A percentile compares a stretch with the other conserved stretches of the same genome.
Conservation (phyloP, 495 filamentous ascomycete species). For the Hypoxylon lenormandii region DNA sequence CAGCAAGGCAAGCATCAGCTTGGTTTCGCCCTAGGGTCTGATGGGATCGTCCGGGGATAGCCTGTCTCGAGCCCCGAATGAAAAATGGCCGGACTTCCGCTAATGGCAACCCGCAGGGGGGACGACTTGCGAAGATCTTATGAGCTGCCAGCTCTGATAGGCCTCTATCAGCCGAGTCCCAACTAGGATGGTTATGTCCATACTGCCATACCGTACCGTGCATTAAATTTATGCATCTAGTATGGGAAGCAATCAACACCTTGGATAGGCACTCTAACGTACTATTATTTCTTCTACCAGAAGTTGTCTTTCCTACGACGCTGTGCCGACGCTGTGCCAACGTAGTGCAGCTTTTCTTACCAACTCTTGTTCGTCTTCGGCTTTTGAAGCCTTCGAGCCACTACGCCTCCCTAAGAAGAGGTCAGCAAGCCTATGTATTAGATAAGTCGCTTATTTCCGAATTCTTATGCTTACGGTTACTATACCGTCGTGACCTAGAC, state of each 20-base stretch:
- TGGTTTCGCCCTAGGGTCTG: conserved; percentile 48
- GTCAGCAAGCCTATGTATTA: conserved; percentile 21
- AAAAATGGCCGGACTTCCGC: conserved; percentile 42
- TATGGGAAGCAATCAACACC: conserved; percentile 32
- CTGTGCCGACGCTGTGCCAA: conserved; percentile 29
- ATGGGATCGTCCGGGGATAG: conserved; percentile 44
- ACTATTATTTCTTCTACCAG: conserved; percentile 12
- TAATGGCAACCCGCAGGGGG: conserved; percentile 44
- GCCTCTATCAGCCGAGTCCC: conserved; percentile 42
- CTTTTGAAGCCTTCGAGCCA: not conserved
- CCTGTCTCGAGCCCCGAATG: conserved; percentile 37
- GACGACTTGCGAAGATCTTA: conserved; percentile 42
- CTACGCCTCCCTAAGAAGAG: conserved; percentile 6
- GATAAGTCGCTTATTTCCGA: conserved; percentile 32
- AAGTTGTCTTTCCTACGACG: conserved; percentile 23
- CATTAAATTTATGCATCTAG: conserved; percentile 46
- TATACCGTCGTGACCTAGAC: conserved; percentile 29
- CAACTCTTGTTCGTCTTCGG: conserved; percentile 2
- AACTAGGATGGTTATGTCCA: conserved; percentile 26
- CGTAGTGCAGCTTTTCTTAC: conserved; percentile 23
- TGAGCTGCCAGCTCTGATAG: conserved; percentile 43
- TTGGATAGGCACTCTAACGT: conserved; percentile 8
- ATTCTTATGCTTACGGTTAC: conserved; percentile 23
- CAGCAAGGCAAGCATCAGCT: conserved; percentile 47
- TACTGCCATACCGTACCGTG: conserved; percentile 11